These are phyloP conservation scores for Daldinia sp. DNA, from an alignment of 2,329 filamentous ascomycete genomes.

Conservation along the genomic window DNA sequence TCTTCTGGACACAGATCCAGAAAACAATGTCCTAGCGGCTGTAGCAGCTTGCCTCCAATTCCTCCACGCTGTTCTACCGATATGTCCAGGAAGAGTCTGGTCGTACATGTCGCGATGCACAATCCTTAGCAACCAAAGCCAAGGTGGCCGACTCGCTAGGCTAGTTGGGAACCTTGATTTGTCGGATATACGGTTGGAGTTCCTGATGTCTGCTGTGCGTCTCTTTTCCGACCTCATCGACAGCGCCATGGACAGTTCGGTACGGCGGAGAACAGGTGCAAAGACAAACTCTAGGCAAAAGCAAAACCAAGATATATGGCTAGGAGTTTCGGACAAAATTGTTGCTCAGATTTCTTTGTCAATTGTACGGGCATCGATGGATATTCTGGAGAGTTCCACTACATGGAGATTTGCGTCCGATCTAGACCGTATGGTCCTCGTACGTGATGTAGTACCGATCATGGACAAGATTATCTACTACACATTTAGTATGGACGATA, in stretches of 20 bases:
- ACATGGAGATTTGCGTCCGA: slow-evolving; percentile 85
- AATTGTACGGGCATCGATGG: slow-evolving; percentile 80
- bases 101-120: slow-evolving; percentile 86
- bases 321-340: slow-evolving; percentile 82
- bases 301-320: slow-evolving; percentile 66
- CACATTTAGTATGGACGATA: slow-evolving; percentile 80
- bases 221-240: slow-evolving; percentile 82
- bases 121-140: slow-evolving; percentile 80
- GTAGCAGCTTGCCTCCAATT: slow-evolving; percentile 82
- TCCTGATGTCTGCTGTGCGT: slow-evolving; percentile 78
- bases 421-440: slow-evolving; percentile 76
- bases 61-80: slow-evolving; percentile 76
- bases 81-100: slow-evolving; percentile 88
- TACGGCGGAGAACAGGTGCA: slow-evolving; percentile 71
- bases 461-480: slow-evolving; percentile 79
- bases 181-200: slow-evolving; percentile 78
- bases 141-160: slow-evolving; percentile 79
- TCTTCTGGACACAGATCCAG: slow-evolving; percentile 71
- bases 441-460: slow-evolving; percentile 74
- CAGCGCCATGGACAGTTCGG: slow-evolving; percentile 77
- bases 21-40: slow-evolving; percentile 74
- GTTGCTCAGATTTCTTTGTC: slow-evolving; percentile 78
- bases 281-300: slow-evolving; percentile 63
- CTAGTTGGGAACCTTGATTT: slow-evolving; percentile 88
- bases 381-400: slow-evolving; percentile 85